These are phyloP conservation scores for Backusella australiensis DNA, from an alignment of 192 early-diverging fungal species.

Conservation along the genomic window DNA sequence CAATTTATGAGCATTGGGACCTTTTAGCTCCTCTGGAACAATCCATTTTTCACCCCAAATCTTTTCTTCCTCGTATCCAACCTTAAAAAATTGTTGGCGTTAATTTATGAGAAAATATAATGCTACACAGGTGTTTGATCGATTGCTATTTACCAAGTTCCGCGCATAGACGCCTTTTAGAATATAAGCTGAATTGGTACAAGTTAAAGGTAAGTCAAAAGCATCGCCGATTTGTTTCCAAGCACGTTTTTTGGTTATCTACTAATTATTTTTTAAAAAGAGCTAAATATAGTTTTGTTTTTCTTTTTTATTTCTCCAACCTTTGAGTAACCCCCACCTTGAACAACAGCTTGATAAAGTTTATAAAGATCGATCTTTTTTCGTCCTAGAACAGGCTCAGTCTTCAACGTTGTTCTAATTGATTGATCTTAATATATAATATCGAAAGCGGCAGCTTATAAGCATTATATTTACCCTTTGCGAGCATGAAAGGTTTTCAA, in stretches of 20 bases:
- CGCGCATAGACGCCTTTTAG: conserved; percentile 70
- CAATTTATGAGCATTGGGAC: conserved; percentile 30
- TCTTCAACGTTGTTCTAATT: conserved; percentile 43
- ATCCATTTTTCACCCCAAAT: conserved; percentile 23
- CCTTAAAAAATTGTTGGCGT: neutral
- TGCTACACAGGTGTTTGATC: neutral
- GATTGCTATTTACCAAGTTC: conserved; percentile 39
- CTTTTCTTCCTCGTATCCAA: conserved; percentile 26
- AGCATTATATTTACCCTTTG: conserved; percentile 6
- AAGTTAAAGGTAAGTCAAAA: conserved; percentile 75
- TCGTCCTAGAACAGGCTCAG: conserved; percentile 70
- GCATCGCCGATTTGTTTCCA: conserved; percentile 70
- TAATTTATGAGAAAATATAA: too few species aligned
- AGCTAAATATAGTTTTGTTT: neutral
- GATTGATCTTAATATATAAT: neutral
- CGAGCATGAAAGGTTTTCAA: conserved; percentile 9
- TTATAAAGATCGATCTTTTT: conserved; percentile 70
- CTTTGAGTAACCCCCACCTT: conserved; percentile 70
- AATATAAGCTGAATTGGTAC: conserved; percentile 78
- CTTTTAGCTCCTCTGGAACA: conserved; percentile 23
- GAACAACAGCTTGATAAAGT: conserved; percentile 53
- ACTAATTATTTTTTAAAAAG: neutral
- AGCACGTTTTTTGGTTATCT: conserved; percentile 66
- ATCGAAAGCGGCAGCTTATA: neutral
- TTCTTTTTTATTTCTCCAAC: conserved; percentile 29